Conservation (phyloP, 768 basidiomycete species). For the Pleurotus eryngii region DNA sequence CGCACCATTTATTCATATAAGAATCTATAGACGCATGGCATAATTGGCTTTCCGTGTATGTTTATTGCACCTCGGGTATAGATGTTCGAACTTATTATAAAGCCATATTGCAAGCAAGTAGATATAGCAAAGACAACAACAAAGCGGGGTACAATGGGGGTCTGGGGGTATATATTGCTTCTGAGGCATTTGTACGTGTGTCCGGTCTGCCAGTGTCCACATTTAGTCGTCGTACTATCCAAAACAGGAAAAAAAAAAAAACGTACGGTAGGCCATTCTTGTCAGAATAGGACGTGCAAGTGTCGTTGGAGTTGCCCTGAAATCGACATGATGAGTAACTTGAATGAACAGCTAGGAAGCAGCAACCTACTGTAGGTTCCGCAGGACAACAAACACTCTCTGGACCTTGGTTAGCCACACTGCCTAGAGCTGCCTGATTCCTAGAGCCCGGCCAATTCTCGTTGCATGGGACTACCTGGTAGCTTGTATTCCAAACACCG, state of each 20-base stretch:
- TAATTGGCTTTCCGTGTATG: slow-evolving; percentile 10
- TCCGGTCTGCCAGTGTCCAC: slow-evolving; percentile 30
- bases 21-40: slow-evolving; percentile 22
- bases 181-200: slow-evolving; percentile 26
- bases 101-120: neutral
- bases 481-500: slow-evolving; percentile 83
- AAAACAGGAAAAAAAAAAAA: too few relatives aligned
- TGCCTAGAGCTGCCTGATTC: slow-evolving; percentile 63
- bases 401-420: slow-evolving; percentile 51
- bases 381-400: slow-evolving; percentile 70
- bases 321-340: too few relatives aligned
- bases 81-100: neutral
- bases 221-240: neutral
- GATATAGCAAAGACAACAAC: neutral
- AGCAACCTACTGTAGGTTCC: slow-evolving; percentile 50
- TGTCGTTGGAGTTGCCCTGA: slow-evolving; percentile 42
- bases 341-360: too few relatives aligned
- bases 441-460: slow-evolving; percentile 61
- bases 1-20: slow-evolving; percentile 1
- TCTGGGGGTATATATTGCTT: slow-evolving; percentile 9
- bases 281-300: slow-evolving; percentile 74
- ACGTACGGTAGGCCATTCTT: slow-evolving; percentile 61
- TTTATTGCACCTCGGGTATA: neutral
- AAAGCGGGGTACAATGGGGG: slow-evolving; percentile 7
- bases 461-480: slow-evolving; percentile 60